phyloP scores from a whole-genome alignment of 768 basidiomycete species.

The Suillus discolor region DNA sequence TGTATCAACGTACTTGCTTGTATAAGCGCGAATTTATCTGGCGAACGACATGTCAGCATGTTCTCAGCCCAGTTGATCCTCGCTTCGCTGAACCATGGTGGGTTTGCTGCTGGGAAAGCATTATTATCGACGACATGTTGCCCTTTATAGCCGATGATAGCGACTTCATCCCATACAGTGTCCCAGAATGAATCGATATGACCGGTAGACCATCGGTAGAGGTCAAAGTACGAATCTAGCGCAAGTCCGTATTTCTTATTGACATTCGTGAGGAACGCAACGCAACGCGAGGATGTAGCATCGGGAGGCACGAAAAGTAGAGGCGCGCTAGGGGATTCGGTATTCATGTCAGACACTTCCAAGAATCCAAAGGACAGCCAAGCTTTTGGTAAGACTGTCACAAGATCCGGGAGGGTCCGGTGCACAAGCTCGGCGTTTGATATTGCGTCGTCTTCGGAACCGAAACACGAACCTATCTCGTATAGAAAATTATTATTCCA shows the following conservation, averaged over 20 bases:
- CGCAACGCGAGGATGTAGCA: constrained; percentile 45
- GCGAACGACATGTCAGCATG: constrained; percentile 62
- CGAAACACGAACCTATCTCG: not conserved
- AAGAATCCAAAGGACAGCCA: not conserved
- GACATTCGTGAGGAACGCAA: constrained; percentile 50
- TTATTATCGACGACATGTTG: constrained; percentile 56
- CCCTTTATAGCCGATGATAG: constrained; percentile 65
- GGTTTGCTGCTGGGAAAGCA: constrained; percentile 60
- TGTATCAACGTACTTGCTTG: constrained; percentile 59
- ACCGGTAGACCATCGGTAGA: constrained; percentile 66
- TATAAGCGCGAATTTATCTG: constrained; percentile 63
- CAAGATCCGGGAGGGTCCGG: constrained; percentile 1
- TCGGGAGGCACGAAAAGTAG: constrained; percentile 45
- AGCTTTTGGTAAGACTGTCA: not conserved
- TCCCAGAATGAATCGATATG: constrained; percentile 71
- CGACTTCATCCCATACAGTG: constrained; percentile 70
- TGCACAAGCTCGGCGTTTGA: not conserved
- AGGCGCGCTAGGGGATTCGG: not conserved
- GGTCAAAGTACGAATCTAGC: constrained; percentile 59
- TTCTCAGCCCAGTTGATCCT: constrained; percentile 83
- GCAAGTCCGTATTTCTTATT: constrained; percentile 49
- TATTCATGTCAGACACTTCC: not conserved
- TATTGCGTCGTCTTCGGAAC: constrained; percentile 2
- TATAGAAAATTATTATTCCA: not conserved
- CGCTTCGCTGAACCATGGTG: constrained; percentile 70